Evolutionary conservation across 2,329 filamentous ascomycete genomes (phyloP), one percentile per base, ranked within the genome.

Genomic region (Kalaharituber pfeilii): DNA sequence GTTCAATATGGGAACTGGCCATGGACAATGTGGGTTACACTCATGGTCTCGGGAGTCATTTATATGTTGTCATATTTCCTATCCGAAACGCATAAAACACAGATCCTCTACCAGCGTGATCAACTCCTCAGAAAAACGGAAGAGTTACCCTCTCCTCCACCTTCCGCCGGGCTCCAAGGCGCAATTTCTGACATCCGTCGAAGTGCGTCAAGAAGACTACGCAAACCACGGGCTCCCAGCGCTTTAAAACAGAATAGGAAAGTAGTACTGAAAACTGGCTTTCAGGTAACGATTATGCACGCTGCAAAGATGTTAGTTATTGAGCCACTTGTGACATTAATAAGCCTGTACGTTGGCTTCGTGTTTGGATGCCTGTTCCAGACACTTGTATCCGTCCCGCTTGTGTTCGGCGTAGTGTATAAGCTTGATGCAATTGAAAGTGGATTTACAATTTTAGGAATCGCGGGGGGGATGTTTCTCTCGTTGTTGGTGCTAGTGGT

Each of bases 51-150:
- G 13, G n/a, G n/a, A 9, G 24, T 47, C 11, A 25, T 47, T 22
- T 47, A 47, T 22, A 47, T 25, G 42, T 25, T 47, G n/a, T 47
- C 42, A 25, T 47, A 47, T 47, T 47, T 47, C 15, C 15, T 47
- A 13, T 47, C 42, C 13, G 42, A 47, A 47, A 47, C 42, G 5
- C 42, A 47, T 25, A 22, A 47, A 47, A 25, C 42, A 18, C 13
- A 13, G 42, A 22, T 47, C 42, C 5, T 47, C 5, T 9, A 9
- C 7, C 15, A 13, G 15, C 33, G 33, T 39, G 13, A 39, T 13
- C 15, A 39, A 39, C 20, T 4, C 33, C 42, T 20, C 13, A 47
- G 42, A 47, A 20, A 3, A 2, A 6, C 24, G 5, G 24, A 22
- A 13, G 18, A 20, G n/a, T 20, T 22, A 47, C 11, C 42, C 18